These are phyloP conservation scores for Beauveria scarabaeidicola DNA, from an alignment of 2,329 filamentous ascomycete species.

Conservation along the genomic window DNA sequence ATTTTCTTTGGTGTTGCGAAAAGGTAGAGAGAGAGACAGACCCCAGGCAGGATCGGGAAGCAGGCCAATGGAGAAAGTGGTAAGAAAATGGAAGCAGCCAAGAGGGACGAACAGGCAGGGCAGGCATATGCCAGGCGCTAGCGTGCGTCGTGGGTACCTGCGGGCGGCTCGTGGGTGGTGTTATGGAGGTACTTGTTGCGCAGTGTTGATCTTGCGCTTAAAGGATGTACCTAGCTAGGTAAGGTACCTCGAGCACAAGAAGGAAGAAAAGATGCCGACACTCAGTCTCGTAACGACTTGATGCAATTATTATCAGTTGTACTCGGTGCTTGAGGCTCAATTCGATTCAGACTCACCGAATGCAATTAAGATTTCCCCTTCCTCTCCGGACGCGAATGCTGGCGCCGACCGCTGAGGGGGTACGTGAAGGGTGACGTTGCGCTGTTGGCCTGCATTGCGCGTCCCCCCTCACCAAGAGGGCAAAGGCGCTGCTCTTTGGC, in stretches of 20 bases:
- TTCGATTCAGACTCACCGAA: not conserved
- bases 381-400: not conserved
- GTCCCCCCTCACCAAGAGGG: slow-evolving; percentile 5
- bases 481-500: slow-evolving; percentile 1
- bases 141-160: not conserved
- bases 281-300: too few species aligned
- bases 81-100: not conserved
- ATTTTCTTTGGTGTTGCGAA: not conserved
- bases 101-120: slow-evolving; percentile 1
- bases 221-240: too few species aligned
- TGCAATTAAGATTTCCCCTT: not conserved
- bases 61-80: not conserved
- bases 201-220: too few species aligned
- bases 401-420: not conserved
- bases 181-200: too few species aligned
- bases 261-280: too few species aligned
- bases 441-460: slow-evolving; percentile 9
- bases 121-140: not conserved
- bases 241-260: not conserved
- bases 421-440: slow-evolving; percentile 11
- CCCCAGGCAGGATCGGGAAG: not conserved
- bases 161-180: not conserved
- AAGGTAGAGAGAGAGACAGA: not conserved
- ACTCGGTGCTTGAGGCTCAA: too few species aligned
- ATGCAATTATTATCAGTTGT: too few species aligned